Conservation (phyloP, 2,329 filamentous ascomycete species). For the Chrysoporthe puriensis region DNA sequence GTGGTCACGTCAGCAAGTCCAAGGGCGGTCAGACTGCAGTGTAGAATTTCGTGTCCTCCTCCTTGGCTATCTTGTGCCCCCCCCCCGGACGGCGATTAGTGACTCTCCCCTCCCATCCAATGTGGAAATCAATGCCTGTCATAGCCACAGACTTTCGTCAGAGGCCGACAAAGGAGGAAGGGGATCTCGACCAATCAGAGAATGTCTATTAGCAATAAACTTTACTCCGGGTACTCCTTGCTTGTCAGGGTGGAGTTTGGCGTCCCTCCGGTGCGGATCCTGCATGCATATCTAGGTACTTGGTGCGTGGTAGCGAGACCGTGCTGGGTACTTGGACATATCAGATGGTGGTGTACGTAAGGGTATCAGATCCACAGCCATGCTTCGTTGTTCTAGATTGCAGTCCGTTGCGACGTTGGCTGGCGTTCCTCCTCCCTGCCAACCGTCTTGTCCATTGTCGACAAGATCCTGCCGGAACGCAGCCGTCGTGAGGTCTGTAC, state of each 20-base stretch:
- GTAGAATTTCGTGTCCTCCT: not conserved
- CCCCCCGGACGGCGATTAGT: not conserved
- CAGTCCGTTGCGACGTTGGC: not conserved
- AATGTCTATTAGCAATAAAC: not conserved
- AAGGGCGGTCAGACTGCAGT: not conserved
- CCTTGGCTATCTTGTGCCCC: not conserved
- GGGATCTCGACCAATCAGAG: not conserved
- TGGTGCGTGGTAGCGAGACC: not conserved
- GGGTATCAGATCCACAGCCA: not conserved
- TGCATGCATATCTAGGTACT: not conserved
- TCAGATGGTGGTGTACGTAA: not conserved
- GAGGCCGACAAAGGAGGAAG: conserved; percentile 1
- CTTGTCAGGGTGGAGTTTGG: conserved; percentile 4
- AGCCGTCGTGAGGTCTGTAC: not conserved
- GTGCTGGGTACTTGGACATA: not conserved
- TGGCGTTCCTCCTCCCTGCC: not conserved
- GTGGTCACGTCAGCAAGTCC: conserved; percentile 11
- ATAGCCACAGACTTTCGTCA: not conserved
- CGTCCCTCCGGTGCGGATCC: not conserved
- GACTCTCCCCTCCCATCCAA: not conserved
- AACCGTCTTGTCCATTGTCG: not conserved
- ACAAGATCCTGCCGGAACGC: not conserved
- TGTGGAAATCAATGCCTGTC: not conserved
- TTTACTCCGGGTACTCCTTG: not conserved
- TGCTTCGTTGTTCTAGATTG: not conserved